Percentiles rank a stretch among this genome's conserved stretches.
These are phyloP conservation scores for Apiosordaria backusii DNA, from an alignment of 495 filamentous ascomycete species.

Conservation along the genomic window DNA sequence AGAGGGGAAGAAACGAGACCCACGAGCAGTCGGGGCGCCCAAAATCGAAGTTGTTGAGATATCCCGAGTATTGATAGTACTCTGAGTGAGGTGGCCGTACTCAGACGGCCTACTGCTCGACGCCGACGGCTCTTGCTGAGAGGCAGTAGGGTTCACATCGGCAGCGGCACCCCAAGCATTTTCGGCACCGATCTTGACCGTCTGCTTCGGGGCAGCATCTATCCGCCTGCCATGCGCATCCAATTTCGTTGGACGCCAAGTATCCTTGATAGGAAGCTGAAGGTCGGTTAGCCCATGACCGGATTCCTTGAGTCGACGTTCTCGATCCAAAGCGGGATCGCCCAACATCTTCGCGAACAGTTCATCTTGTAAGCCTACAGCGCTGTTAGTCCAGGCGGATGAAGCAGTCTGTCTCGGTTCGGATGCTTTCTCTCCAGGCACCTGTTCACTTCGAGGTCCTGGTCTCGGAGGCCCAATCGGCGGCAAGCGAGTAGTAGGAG, in stretches of 20 bases:
- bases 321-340: constrained; percentile 26
- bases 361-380: constrained; percentile 27
- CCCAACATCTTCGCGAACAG: constrained; percentile 26
- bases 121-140: constrained; percentile 14
- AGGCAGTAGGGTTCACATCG: constrained; percentile 18
- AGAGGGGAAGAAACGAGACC: constrained; percentile 64
- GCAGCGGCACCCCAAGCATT: constrained; percentile 24
- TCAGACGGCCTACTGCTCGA: constrained; percentile 17
- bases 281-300: constrained; percentile 30
- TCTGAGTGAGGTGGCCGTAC: constrained; percentile 19
- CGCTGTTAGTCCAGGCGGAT: constrained; percentile 6
- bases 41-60: constrained; percentile 21
- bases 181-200: constrained; percentile 25
- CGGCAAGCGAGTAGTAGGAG: constrained; percentile 25
- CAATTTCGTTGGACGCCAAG: constrained; percentile 57
- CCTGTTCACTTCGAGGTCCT: constrained; percentile 17
- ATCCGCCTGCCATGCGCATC: constrained; percentile 40
- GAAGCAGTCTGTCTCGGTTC: constrained; percentile 18
- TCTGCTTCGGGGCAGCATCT: constrained; percentile 26
- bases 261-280: constrained; percentile 56
- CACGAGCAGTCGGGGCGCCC: constrained; percentile 11
- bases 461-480: constrained; percentile 41
- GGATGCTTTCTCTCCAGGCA: not conserved
- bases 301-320: constrained; percentile 29
- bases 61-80: constrained; percentile 14